Evolutionary conservation across 306 rosid genomes (phyloP).

Genomic region (Lupinus albus): DNA sequence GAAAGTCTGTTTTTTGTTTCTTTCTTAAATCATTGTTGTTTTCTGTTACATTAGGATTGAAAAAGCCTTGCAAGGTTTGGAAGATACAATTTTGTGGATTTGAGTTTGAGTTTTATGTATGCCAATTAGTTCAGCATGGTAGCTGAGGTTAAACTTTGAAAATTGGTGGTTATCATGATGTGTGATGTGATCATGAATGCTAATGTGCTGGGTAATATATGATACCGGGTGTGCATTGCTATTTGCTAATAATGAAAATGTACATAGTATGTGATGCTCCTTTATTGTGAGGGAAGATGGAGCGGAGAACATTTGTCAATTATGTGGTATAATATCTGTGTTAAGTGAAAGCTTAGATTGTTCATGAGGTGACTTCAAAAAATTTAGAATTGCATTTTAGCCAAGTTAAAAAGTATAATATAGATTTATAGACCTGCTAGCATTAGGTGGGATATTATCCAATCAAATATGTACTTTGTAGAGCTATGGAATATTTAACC

Average conservation of each 20-base stretch:
- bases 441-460: constrained; percentile 8
- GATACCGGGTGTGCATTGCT: constrained; percentile 1
- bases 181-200: background rate
- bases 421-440: constrained; percentile 12
- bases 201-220: constrained; percentile 25
- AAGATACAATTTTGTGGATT: constrained; percentile 8
- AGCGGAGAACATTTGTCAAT: background rate
- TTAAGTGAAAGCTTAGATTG: background rate
- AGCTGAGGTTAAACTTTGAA: constrained; percentile 25
- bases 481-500: constrained; percentile 21
- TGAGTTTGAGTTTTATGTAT: constrained; percentile 22
- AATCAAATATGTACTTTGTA: constrained; percentile 22
- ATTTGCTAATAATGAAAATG: constrained; percentile 19
- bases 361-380: constrained; percentile 14
- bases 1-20: constrained; percentile 1
- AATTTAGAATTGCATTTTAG: background rate
- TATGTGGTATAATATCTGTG: background rate
- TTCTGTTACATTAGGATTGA: constrained; percentile 53
- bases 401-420: background rate
- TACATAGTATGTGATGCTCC: constrained; percentile 14
- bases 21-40: constrained; percentile 9
- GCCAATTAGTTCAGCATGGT: constrained; percentile 25
- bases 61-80: constrained; percentile 19
- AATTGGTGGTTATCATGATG: constrained; percentile 19
- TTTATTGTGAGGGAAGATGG: background rate